Conservation (phyloP, 192 early-diverging fungal species). For the Lobosporangium transversale region DNA sequence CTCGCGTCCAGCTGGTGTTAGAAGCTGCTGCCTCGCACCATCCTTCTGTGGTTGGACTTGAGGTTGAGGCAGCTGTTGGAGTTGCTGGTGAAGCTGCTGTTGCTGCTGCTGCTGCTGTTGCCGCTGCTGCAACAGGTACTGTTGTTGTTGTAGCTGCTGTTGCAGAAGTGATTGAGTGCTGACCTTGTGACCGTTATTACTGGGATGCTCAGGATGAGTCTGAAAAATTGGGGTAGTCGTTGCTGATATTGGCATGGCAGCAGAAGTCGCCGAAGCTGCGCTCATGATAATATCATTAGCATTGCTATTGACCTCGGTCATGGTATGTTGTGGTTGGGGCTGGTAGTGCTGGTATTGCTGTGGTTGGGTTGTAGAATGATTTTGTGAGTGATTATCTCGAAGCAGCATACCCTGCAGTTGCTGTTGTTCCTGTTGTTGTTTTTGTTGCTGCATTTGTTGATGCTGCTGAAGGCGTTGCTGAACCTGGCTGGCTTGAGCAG, state of each 20-base stretch:
- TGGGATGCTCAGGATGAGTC: constrained; percentile 28
- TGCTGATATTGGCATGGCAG: constrained; percentile 21
- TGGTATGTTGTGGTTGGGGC: constrained; percentile 6
- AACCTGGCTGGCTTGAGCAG: constrained; percentile 35
- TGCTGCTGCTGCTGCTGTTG: constrained; percentile 40
- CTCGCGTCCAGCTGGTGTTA: constrained; percentile 35
- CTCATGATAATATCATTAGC: neutral
- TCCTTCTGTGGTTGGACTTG: constrained; percentile 21
- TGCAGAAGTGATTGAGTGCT: constrained; percentile 32
- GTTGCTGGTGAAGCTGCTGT: constrained; percentile 44
- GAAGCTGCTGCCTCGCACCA: constrained; percentile 13
- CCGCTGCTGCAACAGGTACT: constrained; percentile 28
- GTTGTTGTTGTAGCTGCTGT: constrained; percentile 41
- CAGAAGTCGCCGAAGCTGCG: constrained; percentile 10
- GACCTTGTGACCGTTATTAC: neutral
- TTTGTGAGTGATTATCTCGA: constrained; percentile 19
- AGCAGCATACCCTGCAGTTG: constrained; percentile 38
- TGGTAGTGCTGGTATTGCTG: too few species aligned
- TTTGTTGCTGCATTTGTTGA: constrained; percentile 27
- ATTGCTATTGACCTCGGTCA: neutral
- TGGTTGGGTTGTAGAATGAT: neutral
- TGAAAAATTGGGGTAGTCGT: constrained; percentile 44
- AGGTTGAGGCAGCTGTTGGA: constrained; percentile 28
- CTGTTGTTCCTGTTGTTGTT: constrained; percentile 23
- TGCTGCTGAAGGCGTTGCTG: constrained; percentile 40